These are phyloP conservation scores for Entomortierella beljakovae DNA, from an alignment of 192 early-diverging fungal genomes.

Conservation along the genomic window DNA sequence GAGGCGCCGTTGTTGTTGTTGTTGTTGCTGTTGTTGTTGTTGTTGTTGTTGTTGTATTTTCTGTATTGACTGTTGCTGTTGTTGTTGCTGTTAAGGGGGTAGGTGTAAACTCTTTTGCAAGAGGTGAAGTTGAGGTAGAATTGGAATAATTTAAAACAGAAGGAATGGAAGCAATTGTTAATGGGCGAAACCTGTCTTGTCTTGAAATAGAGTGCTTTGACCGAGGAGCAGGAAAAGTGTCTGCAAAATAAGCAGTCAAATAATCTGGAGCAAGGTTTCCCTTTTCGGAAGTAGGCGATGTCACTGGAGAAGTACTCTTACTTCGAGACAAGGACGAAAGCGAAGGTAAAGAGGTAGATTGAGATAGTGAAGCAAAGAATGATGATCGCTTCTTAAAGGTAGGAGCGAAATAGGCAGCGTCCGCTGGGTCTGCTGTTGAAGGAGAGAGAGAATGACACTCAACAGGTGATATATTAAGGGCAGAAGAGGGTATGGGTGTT, in stretches of 20 bases:
- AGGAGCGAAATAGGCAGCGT: slow-evolving; percentile 28
- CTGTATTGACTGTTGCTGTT: background rate
- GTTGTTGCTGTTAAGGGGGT: background rate
- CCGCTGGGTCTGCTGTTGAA: slow-evolving; percentile 24
- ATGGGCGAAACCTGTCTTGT: slow-evolving; percentile 37
- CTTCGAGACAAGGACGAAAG: background rate
- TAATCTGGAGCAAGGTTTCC: slow-evolving; percentile 39
- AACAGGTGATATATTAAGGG: slow-evolving; percentile 48
- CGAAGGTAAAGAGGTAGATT: slow-evolving; percentile 6
- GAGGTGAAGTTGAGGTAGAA: background rate
- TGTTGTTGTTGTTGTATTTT: slow-evolving; percentile 1
- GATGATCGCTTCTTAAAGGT: slow-evolving; percentile 24
- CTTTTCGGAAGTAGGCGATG: background rate
- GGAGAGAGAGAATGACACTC: slow-evolving; percentile 47
- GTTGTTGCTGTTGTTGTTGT: background rate
- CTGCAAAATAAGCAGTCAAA: slow-evolving; percentile 47
- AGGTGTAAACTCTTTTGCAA: background rate
- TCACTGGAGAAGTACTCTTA: background rate
- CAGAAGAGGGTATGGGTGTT: slow-evolving; percentile 14
- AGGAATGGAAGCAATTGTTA: slow-evolving; percentile 6
- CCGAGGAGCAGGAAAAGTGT: slow-evolving; percentile 1
- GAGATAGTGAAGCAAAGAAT: slow-evolving; percentile 26
- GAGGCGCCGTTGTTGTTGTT: slow-evolving; percentile 5
- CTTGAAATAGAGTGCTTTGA: slow-evolving; percentile 5
- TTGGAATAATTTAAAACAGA: background rate